Evolutionary conservation across 768 basidiomycete genomes (phyloP), one percentile per base, ranked within the genome.

Genomic region (Lactarius sp.): DNA sequence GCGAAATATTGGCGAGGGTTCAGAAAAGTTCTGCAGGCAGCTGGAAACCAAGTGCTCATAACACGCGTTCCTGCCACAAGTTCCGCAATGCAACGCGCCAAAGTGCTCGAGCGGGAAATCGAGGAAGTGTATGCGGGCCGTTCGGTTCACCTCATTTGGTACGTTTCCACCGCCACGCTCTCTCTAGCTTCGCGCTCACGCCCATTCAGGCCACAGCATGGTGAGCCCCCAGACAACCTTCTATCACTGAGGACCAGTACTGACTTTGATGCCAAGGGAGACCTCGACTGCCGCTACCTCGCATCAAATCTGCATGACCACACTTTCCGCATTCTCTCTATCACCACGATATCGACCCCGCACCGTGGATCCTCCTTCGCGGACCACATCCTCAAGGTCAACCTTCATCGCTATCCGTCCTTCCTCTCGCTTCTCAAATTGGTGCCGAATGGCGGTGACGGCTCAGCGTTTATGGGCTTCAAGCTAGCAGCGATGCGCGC

Each of bases 1-100:
- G 92, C 98, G 47, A 81, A 88, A 2, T 94, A 99, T 73, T 99
- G 97, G 97, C 83, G 96, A 42, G 97, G 97, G 7, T 96, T 99
- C 67, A 88, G 90, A 70, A 92, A 98, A 72, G 93, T 90, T 18
- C 80, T 99, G 7, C 87, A 95, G 70, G 82, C 88, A 42, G 94
- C 90, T 71, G 95, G 93, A 18, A 83, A 83, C 13, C 89, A 98
- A 72, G 90, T 98, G 41, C 82, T 98, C 69, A 90, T 98, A 70
- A 94, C 94, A 0, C 85, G 93, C 14, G 95, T 98, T 0, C 95
- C 97, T 1, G 94, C 94, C 0, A 95, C 93, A 2, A 91, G 90
- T 69, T 88, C 88, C 20, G 90, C 94, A 16, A 77, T 87, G 55
- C 91, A 97, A 68, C 82, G 97, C 59, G 97, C 97, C 2, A 86